Evolutionary conservation across 1,284 basidiomycete genomes (phyloP).

Genomic region (Trametes sp.): DNA sequence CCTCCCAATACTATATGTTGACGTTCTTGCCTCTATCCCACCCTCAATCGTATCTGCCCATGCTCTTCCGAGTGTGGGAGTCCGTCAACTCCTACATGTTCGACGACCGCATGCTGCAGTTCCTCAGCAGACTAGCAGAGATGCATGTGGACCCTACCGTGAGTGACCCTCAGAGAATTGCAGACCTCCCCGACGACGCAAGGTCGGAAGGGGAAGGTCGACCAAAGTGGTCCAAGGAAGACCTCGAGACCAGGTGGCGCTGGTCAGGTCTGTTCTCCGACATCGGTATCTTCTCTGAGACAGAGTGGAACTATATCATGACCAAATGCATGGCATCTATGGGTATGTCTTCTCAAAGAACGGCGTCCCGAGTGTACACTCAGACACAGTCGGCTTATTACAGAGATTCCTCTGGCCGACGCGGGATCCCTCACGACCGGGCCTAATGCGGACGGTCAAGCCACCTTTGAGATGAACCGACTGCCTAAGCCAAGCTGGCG

Average conservation of each 20-base stretch:
- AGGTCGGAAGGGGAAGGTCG: constrained; percentile 67
- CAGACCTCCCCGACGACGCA: constrained; percentile 76
- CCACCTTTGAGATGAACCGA: constrained; percentile 70
- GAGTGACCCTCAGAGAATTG: constrained; percentile 73
- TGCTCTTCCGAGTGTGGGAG: constrained; percentile 85
- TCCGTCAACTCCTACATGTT: constrained; percentile 85
- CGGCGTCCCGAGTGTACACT: neutral
- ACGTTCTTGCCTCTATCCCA: constrained; percentile 83
- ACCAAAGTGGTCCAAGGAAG: constrained; percentile 61
- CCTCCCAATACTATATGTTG: constrained; percentile 83
- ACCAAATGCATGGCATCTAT: constrained; percentile 90
- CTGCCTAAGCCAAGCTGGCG: constrained; percentile 74
- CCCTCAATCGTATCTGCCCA: constrained; percentile 82
- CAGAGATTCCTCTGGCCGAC: constrained; percentile 78
- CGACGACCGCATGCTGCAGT: constrained; percentile 83
- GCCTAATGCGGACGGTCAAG: constrained; percentile 70
- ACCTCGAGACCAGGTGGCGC: constrained; percentile 47
- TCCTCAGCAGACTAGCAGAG: constrained; percentile 74
- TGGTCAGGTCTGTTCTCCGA: constrained; percentile 84
- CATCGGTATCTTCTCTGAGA: constrained; percentile 87
- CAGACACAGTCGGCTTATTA: constrained; percentile 11
- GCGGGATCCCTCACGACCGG: constrained; percentile 76
- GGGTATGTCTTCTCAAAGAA: constrained; percentile 58
- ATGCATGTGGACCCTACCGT: constrained; percentile 76
- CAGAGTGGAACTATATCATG: constrained; percentile 91